phyloP scores from a whole-genome alignment of 805 yeast species.

The Maudiozyma turicensis region DNA sequence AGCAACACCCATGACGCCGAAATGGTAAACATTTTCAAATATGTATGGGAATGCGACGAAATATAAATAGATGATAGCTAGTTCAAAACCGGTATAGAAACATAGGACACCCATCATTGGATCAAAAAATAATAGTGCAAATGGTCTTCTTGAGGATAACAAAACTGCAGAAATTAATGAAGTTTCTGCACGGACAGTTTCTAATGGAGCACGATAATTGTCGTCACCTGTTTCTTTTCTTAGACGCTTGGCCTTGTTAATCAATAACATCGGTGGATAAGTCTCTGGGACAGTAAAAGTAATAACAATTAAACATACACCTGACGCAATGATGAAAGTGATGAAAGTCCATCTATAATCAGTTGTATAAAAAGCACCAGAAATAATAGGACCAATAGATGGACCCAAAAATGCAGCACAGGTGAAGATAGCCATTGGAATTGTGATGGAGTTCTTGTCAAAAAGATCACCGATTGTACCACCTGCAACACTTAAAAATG shows the following conservation, averaged over 20 bases:
- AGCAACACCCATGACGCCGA: slow-evolving; percentile 46
- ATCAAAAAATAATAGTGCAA: slow-evolving; percentile 38
- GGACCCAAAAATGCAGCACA: slow-evolving; percentile 64
- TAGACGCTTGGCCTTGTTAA: slow-evolving; percentile 41
- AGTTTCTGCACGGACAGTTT: slow-evolving; percentile 33
- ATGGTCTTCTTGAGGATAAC: slow-evolving; percentile 43
- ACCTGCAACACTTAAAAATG: slow-evolving; percentile 67
- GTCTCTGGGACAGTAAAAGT: slow-evolving; percentile 53
- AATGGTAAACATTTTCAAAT: slow-evolving; percentile 43
- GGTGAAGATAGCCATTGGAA: slow-evolving; percentile 59
- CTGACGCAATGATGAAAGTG: slow-evolving; percentile 53
- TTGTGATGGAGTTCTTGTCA: slow-evolving; percentile 48
- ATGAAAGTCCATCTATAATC: slow-evolving; percentile 68
- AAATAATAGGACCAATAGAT: slow-evolving; percentile 54
- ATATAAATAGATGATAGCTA: slow-evolving; percentile 55
- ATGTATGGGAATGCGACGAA: slow-evolving; percentile 59
- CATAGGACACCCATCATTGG: slow-evolving; percentile 49
- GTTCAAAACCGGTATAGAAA: slow-evolving; percentile 45
- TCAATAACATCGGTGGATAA: slow-evolving; percentile 43
- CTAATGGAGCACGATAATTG: slow-evolving; percentile 33
- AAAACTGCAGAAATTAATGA: slow-evolving; percentile 34
- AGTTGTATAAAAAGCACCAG: slow-evolving; percentile 41
- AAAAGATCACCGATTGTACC: slow-evolving; percentile 70
- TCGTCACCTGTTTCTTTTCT: slow-evolving; percentile 48
- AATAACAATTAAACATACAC: slow-evolving; percentile 39